Percentiles rank a stretch among this genome's conserved stretches.
Conservation (phyloP, 2,329 filamentous ascomycete genomes). For the Chrysoporthe deuterocubensis region DNA sequence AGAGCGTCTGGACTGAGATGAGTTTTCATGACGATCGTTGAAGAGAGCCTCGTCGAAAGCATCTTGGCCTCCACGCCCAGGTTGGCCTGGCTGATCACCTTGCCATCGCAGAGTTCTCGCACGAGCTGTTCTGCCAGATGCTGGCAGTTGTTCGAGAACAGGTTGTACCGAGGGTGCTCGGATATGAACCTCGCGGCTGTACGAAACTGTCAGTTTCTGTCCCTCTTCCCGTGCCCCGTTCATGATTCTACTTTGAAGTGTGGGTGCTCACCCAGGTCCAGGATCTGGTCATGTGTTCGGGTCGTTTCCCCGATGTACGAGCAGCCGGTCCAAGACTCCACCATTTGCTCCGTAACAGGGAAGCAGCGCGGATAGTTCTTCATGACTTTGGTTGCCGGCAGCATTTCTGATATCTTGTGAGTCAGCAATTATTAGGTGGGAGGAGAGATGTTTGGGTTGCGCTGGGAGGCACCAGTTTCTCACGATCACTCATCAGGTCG, state of each 20-base stretch:
- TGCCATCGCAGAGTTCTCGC: conserved; percentile 37
- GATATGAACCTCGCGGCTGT: conserved; percentile 35
- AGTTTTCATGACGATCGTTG: conserved; percentile 38
- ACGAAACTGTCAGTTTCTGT: conserved; percentile 6
- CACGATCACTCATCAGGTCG: conserved; percentile 24
- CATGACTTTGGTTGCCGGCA: conserved; percentile 29
- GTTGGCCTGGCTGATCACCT: conserved; percentile 38
- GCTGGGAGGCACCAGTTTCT: neutral
- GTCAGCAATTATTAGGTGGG: neutral
- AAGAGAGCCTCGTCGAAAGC: conserved; percentile 36
- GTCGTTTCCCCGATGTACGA: conserved; percentile 41
- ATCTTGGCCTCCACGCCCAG: conserved; percentile 37
- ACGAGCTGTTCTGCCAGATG: conserved; percentile 39
- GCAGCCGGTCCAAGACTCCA: conserved; percentile 37
- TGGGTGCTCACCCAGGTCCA: conserved; percentile 34
- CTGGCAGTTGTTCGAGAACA: conserved; percentile 40
- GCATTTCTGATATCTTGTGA: conserved; percentile 17
- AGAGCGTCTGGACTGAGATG: conserved; percentile 22
- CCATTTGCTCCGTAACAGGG: conserved; percentile 36
- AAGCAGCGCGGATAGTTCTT: conserved; percentile 34
- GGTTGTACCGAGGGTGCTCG: conserved; percentile 38
- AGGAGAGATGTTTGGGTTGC: neutral
- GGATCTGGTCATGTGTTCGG: conserved; percentile 37
- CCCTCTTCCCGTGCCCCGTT: neutral
- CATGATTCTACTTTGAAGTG: neutral